Conservation (phyloP, 805 yeast species). For the Pichia insulana region DNA sequence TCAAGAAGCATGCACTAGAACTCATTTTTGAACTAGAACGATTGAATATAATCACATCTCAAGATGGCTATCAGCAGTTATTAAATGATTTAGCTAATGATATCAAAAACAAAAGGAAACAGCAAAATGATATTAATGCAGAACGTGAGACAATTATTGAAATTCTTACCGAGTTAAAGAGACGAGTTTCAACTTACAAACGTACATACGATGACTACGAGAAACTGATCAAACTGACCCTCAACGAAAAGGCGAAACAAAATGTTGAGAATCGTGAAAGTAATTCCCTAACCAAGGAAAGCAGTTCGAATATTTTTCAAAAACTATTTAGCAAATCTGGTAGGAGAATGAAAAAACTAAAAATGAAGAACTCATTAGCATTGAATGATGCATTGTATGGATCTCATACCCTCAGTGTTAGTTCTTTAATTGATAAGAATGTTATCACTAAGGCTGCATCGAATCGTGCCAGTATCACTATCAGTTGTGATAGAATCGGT, state of each 20-base stretch:
- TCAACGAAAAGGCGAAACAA: background rate
- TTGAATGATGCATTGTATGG: constrained; percentile 1
- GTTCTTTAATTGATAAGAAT: constrained; percentile 8
- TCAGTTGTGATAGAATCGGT: constrained; percentile 68
- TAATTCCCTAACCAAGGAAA: constrained; percentile 33
- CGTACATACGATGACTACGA: constrained; percentile 40
- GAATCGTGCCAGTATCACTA: constrained; percentile 60
- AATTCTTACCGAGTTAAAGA: constrained; percentile 35
- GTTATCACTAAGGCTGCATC: background rate
- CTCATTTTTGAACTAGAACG: constrained; percentile 68
- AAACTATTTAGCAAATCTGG: constrained; percentile 32
- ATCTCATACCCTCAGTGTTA: background rate
- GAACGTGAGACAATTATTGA: constrained; percentile 35
- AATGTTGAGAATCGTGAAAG: background rate
- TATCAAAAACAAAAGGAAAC: constrained; percentile 42
- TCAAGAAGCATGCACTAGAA: constrained; percentile 70
- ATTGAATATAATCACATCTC: constrained; percentile 53
- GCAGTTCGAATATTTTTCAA: constrained; percentile 12
- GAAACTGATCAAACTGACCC: constrained; percentile 4
- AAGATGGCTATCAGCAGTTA: constrained; percentile 67
- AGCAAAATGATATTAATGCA: constrained; percentile 32
- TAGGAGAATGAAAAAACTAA: constrained; percentile 1
- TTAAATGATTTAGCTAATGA: constrained; percentile 80
- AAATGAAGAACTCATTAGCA: background rate
- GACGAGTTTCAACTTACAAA: constrained; percentile 37